These are phyloP conservation scores for Saccharomycopsis hybrid DNA, from an alignment of 1,139 yeast species.

Conservation along the genomic window DNA sequence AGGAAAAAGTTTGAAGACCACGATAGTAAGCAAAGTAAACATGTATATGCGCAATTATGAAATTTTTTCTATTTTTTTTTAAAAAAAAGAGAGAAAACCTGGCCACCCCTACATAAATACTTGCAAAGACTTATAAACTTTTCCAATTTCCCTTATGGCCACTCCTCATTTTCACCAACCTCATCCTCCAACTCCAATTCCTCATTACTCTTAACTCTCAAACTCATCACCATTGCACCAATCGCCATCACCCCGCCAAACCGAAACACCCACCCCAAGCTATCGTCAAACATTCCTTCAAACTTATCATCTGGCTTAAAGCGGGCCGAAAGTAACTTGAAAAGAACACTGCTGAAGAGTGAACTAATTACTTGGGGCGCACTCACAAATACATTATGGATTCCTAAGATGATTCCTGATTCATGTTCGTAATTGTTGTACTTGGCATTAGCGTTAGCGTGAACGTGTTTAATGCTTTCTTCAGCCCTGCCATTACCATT, in stretches of 20 bases:
- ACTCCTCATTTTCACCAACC: no score
- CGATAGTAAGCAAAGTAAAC: no score
- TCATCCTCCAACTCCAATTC: conserved; percentile 25
- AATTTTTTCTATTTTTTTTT: no score
- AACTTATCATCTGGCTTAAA: conserved; percentile 19
- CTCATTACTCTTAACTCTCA: conserved; percentile 31
- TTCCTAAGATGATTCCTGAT: conserved; percentile 41
- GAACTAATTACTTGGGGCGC: conserved; percentile 44
- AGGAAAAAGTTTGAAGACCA: no score
- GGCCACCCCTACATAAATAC: no score
- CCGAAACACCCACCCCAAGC: conserved; percentile 43
- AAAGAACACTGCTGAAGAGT: conserved; percentile 35
- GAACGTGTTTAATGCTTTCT: background rate
- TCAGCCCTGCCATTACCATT: no score
- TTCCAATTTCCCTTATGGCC: no score
- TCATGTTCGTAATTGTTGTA: conserved; percentile 37
- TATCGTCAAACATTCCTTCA: conserved; percentile 29
- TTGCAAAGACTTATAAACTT: no score
- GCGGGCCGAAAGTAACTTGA: conserved; percentile 27
- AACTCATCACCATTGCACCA: conserved; percentile 34
- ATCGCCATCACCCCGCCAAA: conserved; percentile 40
- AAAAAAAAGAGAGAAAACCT: no score
- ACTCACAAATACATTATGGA: conserved; percentile 44
- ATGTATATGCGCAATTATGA: no score
- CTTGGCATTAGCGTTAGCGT: conserved; percentile 22